Evolutionary conservation across 176 grass and related monocot genomes (phyloP), one percentile per base, ranked within the genome.

Genomic region (Aegilops umbellulata): DNA sequence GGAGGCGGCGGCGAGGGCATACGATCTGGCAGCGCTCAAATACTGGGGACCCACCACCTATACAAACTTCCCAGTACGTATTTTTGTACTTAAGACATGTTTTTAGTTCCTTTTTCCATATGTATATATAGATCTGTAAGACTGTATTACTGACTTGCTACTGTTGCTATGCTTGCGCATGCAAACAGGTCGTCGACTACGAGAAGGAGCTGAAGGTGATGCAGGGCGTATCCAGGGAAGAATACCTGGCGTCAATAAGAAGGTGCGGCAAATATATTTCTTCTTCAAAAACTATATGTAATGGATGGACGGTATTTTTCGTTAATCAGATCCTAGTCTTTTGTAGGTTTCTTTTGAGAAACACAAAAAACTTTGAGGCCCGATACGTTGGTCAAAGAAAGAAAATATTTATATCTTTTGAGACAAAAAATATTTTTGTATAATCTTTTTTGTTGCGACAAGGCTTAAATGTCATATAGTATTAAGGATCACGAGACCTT

Each of bases 191-290:
- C 1, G 51, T 78, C 3, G 93, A 92, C 58, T 92, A 95, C 8
- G 93, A 95, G 51, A 78, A 78, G 30, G 93, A 95, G 83, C 90
- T 92, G 4, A 89, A 92, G 73, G 53, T 95, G 44, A 95, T 95
- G 90, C 32, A 88, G 35, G 83, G 63, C 16, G 67, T 95, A 60
- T 92, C 93, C 32, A 95, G 86, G 86, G 93, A 95, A 63, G 93
- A 95, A 76, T 92, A 95, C 74, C 88, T 95, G 10, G 90, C 93
- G 27, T 92, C 90, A 4, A 88, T 95, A 49, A 88, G 93, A 79
- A 90, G 93, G 93, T 94, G 5, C 16, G 49, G 47, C 2, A 53
- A 53, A 53, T 53, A 53, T 53, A 53, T 46, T 19, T 53, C 2
- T 53, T 53, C 49, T 53, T 53, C 5, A 53, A 2, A 53, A 53